These are phyloP conservation scores for Hymenoscyphus infarciens DNA, from an alignment of 2,329 filamentous ascomycete species.

Conservation along the genomic window DNA sequence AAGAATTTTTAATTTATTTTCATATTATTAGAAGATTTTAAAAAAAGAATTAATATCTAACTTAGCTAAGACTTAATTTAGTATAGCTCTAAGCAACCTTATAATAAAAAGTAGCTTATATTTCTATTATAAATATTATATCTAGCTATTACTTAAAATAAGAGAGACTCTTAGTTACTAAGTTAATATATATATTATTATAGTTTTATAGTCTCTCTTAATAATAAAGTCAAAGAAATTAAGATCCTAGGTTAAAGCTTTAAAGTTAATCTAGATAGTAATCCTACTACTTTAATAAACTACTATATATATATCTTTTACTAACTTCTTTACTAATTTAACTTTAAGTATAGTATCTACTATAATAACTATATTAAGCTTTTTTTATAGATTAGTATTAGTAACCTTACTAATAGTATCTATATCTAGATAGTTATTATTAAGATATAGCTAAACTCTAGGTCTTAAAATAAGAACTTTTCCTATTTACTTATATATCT, in stretches of 20 bases:
- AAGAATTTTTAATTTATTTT: constrained; percentile 16
- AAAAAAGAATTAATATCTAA: constrained; percentile 16
- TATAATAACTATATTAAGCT: background rate
- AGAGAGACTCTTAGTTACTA: constrained; percentile 17
- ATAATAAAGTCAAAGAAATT: background rate
- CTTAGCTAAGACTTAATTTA: constrained; percentile 13
- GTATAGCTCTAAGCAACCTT: constrained; percentile 14
- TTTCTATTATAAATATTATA: constrained; percentile 18
- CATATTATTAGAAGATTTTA: constrained; percentile 14
- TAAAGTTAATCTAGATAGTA: background rate
- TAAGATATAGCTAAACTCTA: constrained; percentile 91
- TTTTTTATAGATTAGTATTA: constrained; percentile 64
- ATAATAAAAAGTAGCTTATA: constrained; percentile 17
- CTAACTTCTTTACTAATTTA: background rate
- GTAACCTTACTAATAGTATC: constrained; percentile 89
- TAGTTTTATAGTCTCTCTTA: constrained; percentile 61
- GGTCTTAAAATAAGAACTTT: constrained; percentile 17
- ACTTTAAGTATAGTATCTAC: background rate
- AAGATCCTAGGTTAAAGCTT: background rate
- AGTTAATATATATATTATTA: constrained; percentile 48
- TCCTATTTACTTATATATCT: constrained; percentile 9
- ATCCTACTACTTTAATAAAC: background rate
- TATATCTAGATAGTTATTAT: constrained; percentile 80
- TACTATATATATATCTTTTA: background rate
- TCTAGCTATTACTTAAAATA: constrained; percentile 18